These are phyloP conservation scores for Anethum foeniculum DNA, from an alignment of 140 eudicot genomes.

Conservation along the genomic window DNA sequence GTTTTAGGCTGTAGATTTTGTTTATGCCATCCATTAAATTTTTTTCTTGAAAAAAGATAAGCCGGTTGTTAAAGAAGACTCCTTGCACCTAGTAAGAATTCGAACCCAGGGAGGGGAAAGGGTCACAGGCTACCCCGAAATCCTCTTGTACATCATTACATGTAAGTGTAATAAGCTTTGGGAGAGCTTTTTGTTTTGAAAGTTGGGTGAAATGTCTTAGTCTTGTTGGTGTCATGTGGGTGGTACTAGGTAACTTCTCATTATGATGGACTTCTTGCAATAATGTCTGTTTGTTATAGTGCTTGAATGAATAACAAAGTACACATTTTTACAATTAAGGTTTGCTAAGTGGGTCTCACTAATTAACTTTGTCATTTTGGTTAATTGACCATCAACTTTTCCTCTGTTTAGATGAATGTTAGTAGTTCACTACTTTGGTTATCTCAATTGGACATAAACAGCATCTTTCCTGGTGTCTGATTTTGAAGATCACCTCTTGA, in stretches of 20 bases:
- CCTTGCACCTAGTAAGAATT: not conserved
- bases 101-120: not conserved
- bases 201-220: slow-evolving; percentile 8
- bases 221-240: not conserved
- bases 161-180: not conserved
- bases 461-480: not conserved
- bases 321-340: not conserved
- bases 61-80: not conserved
- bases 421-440: not conserved
- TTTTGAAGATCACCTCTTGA: not conserved
- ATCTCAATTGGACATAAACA: not conserved
- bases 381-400: not conserved
- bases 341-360: slow-evolving; percentile 5
- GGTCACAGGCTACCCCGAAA: not conserved
- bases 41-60: not conserved
- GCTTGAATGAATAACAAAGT: not conserved
- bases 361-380: not conserved
- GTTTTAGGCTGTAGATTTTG: not conserved
- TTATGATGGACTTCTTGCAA: not conserved
- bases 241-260: slow-evolving; percentile 4
- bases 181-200: not conserved
- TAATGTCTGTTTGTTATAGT: not conserved
- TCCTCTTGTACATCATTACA: not conserved
- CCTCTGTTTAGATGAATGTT: not conserved
- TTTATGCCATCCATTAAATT: too few species aligned